Base-by-base conservation (phyloP, 768 basidiomycete species). In the Collybiopsis luxurians region DNA sequence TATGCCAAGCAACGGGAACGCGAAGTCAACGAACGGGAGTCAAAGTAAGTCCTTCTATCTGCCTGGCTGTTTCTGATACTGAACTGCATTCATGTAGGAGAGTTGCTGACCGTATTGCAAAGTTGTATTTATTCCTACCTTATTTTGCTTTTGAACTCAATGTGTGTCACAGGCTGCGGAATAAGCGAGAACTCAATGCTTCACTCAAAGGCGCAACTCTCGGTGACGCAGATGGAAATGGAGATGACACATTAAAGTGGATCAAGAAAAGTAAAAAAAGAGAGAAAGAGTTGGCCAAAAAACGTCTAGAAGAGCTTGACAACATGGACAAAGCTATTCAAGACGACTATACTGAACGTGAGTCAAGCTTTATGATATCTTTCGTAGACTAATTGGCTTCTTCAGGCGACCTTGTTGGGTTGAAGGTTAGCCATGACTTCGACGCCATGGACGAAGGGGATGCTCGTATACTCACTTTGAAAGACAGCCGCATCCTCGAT, bases 351-450 rank as follows among this genome's bases (percentile, higher is more conserved):
- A 85, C 89, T 31, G 95, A 96, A 74, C 89, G 94, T 94, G 63
- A 64, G 91, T 68, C 2, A 34, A 13, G 15, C n/a, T 11, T 61
- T 7, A 5, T 30, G 48, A 31, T 3, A 24, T 40, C 15, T 36
- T 21, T 13, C 48, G 28, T n/a, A 39, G 21, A 30, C 40, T 56
- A 55, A 15, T 31, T 47, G 9, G 52, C 50, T 39, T 23, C 15
- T 56, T 5, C 65, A 95, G 92, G 86, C 76, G 94, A 97, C 75
- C 83, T 98, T 63, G 84, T 80, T 59, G 97, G 97, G 45, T 76
- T 99, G 60, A 98, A 97, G 81, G 97, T 98, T 71, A 87, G 82
- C 77, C 97, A 98, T 75, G 94, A 91, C 79, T 87, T 95, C 62
- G 89, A 95, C 58, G 90, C 82, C 63, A 80, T 99, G 73, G 90